These are phyloP conservation scores for Aquilaria malaccensis DNA, from an alignment of 345 rosid genomes.

Conservation along the genomic window DNA sequence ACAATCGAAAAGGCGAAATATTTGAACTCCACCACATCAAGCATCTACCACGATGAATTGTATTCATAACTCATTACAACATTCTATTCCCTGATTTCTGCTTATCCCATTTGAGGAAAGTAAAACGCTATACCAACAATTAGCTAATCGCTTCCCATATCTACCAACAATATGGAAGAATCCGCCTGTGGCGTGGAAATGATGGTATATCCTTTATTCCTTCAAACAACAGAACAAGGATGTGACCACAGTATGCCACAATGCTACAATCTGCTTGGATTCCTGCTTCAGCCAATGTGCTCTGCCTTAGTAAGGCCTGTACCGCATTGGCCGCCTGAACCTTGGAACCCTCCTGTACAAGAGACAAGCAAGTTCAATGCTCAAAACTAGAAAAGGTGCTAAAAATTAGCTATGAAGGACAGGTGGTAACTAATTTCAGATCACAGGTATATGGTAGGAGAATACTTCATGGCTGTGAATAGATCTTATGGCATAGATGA, in stretches of 20 bases:
- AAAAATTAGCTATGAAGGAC: no score
- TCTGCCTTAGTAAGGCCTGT: slow-evolving; percentile 68
- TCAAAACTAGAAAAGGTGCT: not conserved
- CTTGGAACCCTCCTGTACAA: slow-evolving; percentile 87
- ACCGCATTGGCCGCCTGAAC: slow-evolving; percentile 85
- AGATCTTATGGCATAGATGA: no score
- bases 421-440: no score
- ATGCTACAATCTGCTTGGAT: slow-evolving; percentile 6
- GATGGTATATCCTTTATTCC: slow-evolving; percentile 13
- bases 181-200: slow-evolving; percentile 17
- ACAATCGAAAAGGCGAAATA: not conserved
- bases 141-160: slow-evolving; percentile 13
- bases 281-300: slow-evolving; percentile 1
- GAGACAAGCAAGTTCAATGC: not conserved
- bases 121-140: slow-evolving; percentile 8
- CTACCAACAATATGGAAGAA: slow-evolving; percentile 17
- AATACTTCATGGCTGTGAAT: no score
- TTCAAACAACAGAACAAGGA: slow-evolving; percentile 5
- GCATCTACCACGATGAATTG: slow-evolving; percentile 11
- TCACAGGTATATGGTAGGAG: no score
- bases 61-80: slow-evolving; percentile 17
- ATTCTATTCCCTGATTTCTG: slow-evolving; percentile 16
- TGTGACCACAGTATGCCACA: slow-evolving; percentile 8
- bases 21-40: slow-evolving; percentile 2
- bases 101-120: slow-evolving; percentile 7